These are phyloP conservation scores for Bretschneidera sinensis DNA, from an alignment of 345 rosid species.

Conservation along the genomic window DNA sequence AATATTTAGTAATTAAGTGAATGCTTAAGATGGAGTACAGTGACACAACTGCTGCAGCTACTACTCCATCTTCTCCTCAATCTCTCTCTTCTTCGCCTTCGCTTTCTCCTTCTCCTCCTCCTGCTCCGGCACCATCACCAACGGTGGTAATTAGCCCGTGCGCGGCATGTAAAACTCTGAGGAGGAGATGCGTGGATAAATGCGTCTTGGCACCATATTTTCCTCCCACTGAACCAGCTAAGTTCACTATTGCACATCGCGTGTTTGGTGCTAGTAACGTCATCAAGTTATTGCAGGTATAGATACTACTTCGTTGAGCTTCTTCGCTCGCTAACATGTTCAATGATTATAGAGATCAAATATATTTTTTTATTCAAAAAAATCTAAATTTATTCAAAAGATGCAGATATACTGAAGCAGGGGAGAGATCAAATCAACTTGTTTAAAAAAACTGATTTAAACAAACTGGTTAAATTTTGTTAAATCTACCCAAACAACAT, in stretches of 20 bases:
- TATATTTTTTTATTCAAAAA: no score
- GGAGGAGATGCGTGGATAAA: conserved; percentile 78
- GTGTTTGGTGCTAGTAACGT: conserved; percentile 95
- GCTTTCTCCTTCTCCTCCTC: conserved; percentile 38
- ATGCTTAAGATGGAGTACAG: conserved; percentile 38
- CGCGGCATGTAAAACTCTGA: conserved; percentile 82
- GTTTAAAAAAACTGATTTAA: no score
- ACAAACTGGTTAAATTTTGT: no score
- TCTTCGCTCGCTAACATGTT: no score
- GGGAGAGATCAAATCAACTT: no score
- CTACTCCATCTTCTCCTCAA: conserved; percentile 18
- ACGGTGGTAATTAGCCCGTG: conserved; percentile 76
- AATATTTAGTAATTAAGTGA: background rate
- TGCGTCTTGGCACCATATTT: conserved; percentile 89
- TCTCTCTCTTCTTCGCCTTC: conserved; percentile 14
- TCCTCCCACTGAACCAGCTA: conserved; percentile 83
- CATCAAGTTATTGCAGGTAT: conserved; percentile 88
- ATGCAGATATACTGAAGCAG: no score
- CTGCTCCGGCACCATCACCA: conserved; percentile 33
- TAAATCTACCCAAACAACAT: no score
- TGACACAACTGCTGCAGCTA: conserved; percentile 20
- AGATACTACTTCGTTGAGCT: no score
- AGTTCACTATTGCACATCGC: conserved; percentile 88
- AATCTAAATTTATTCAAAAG: no score
- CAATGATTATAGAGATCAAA: no score